Base-by-base conservation (phyloP, 2,329 filamentous ascomycete species). In the Penicillium sp. region DNA sequence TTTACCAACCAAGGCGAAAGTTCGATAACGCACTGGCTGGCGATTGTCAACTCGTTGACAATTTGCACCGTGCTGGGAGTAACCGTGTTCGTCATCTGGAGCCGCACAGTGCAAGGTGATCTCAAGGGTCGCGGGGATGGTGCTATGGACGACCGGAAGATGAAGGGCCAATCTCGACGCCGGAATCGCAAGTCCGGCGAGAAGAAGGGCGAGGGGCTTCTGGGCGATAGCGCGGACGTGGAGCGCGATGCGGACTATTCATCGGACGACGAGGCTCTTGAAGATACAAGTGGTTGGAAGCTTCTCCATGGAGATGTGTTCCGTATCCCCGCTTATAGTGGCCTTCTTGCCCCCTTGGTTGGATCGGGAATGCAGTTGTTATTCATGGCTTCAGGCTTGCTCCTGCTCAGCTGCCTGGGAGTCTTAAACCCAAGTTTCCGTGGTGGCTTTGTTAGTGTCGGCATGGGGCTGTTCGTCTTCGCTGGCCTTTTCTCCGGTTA, bases 241-340 rank as follows among this genome's bases (percentile, higher is more conserved):
- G 38, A 82, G 80, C 50, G 76, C 73, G 63, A 85, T 81, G 58
- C 76, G 1, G 86, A 86, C 40, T 53, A 82, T 9, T 82, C 80
- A 5, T 87, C 84, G 5, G 89, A 91, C 47, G 89, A 90, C 1
- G 89, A 92, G 63, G 76, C 82, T 0, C 72, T 90, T 7, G 91
- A 96, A 66, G 91, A 96, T 64, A 82, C 89, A 29, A 90, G 89
- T 2, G 90, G 91, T 49, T 96, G 91, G 91, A 96, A 96, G 72
- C 79, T 94, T 16, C 80, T 96, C 3, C 90, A 95, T 67, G 89
- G 84, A n/a, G 91, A 96, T 72, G 89, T 95, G 4, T 96, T 96
- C 77, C 84, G 91, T 45, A 79, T 86, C 26, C 91, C 91, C 0
- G 73, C 79, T 3, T 83, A 85, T 61, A 89, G 89, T 29, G 83